phyloP scores from a whole-genome alignment of 345 rosid genomes.

The Aquilaria sinensis region DNA sequence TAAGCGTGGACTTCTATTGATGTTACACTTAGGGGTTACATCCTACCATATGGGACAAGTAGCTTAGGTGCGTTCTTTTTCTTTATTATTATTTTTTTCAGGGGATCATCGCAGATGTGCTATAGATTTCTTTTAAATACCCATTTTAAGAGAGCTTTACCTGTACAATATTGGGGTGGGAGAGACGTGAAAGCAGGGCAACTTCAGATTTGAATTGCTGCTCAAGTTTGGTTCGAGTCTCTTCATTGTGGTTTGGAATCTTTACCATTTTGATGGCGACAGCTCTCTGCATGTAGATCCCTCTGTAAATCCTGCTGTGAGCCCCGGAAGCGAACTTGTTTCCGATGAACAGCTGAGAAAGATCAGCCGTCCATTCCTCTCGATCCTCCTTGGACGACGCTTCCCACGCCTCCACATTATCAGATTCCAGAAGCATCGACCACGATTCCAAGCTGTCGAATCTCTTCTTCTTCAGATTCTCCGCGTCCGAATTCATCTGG shows the following conservation, averaged over 20 bases:
- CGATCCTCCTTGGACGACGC: conserved; percentile 54
- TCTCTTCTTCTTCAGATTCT: conserved; percentile 82
- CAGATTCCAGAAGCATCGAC: conserved; percentile 96
- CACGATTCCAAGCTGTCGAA: conserved; percentile 96
- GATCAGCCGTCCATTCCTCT: conserved; percentile 99
- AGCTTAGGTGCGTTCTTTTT: too few species aligned
- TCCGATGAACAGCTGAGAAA: conserved; percentile 90
- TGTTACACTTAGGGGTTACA: too few species aligned
- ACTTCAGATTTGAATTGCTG: conserved; percentile 96
- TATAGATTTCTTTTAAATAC: too few species aligned
- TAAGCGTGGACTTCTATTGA: too few species aligned
- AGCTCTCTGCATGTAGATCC: conserved; percentile 96
- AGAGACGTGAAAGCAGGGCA: conserved; percentile 88
- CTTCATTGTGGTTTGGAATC: conserved; percentile 76
- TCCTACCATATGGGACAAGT: too few species aligned
- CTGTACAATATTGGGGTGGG: conserved; percentile 90
- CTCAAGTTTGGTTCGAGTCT: conserved; percentile 75
- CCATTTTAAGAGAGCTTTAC: conserved; percentile 13
- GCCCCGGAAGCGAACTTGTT: conserved; percentile 99
- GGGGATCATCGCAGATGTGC: too few species aligned
- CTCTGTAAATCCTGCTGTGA: conserved; percentile 84
- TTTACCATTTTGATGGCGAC: conserved; percentile 99
- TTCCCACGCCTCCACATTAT: conserved; percentile 95
- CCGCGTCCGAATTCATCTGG: conserved; percentile 47
- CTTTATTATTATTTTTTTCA: too few species aligned